These are phyloP conservation scores for Calonectria leucothoes DNA, from an alignment of 2,329 filamentous ascomycete genomes.

Conservation along the genomic window DNA sequence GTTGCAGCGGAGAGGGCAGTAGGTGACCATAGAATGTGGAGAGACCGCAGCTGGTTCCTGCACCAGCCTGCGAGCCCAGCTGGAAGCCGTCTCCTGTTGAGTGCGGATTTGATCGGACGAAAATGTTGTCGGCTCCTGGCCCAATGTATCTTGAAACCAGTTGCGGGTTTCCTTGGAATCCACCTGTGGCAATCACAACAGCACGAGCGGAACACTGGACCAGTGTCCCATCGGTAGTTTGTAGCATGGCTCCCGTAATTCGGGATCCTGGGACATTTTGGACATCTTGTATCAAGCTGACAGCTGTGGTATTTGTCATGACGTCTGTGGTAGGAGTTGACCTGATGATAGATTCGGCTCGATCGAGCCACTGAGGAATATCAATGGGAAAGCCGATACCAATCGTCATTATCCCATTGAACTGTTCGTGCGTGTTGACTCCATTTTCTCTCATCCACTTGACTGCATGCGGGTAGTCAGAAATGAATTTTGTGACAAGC, in stretches of 20 bases:
- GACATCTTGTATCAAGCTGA: constrained; percentile 9
- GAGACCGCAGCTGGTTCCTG: constrained; percentile 21
- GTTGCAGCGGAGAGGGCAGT: constrained; percentile 21
- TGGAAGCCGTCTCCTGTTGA: constrained; percentile 29
- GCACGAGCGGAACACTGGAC: constrained; percentile 18
- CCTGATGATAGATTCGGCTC: constrained; percentile 22
- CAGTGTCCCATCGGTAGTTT: constrained; percentile 1
- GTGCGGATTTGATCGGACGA: constrained; percentile 25
- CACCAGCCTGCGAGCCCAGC: constrained; percentile 17
- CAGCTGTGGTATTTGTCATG: constrained; percentile 19
- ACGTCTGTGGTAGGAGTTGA: not conserved
- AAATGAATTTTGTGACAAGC: constrained; percentile 19
- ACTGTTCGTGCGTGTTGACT: constrained; percentile 22
- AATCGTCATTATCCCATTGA: constrained; percentile 30
- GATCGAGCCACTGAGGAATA: constrained; percentile 25
- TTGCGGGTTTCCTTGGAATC: constrained; percentile 27
- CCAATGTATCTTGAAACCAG: constrained; percentile 22
- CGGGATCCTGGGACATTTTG: constrained; percentile 2
- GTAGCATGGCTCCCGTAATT: constrained; percentile 15
- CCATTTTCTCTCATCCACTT: constrained; percentile 27
- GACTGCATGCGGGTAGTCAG: constrained; percentile 22
- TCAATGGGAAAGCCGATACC: constrained; percentile 28
- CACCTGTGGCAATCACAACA: constrained; percentile 26
- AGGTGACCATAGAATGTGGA: constrained; percentile 29
- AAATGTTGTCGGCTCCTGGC: constrained; percentile 21